A percentile compares a stretch with the other conserved stretches of the same genome.
Evolutionary conservation across 164 flowering plant species (phyloP).

Genomic region (Tinospora cordifolia): DNA sequence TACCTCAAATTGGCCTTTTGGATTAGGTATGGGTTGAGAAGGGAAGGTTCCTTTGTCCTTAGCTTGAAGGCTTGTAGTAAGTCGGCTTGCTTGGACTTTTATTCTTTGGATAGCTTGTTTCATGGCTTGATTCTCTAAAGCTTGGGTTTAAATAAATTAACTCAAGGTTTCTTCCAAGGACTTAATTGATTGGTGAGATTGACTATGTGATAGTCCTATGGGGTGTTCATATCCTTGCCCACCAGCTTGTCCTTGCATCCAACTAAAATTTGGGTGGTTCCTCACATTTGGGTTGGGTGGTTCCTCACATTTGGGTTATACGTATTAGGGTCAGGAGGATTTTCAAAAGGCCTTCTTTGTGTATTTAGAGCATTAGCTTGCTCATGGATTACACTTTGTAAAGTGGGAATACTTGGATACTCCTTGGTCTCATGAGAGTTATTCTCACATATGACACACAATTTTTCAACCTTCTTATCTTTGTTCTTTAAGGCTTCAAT

Average conservation of each 20-base stretch:
- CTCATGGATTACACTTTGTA: not conserved
- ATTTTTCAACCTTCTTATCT: not conserved
- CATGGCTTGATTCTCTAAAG: not conserved
- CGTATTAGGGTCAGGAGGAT: not conserved
- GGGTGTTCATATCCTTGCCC: too few relatives aligned
- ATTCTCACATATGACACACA: conserved; percentile 6
- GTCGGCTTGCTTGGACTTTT: not conserved
- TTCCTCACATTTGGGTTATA: not conserved
- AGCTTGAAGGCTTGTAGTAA: not conserved
- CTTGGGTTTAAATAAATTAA: not conserved
- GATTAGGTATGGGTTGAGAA: not conserved
- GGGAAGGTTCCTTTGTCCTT: not conserved
- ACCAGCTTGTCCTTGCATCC: not conserved
- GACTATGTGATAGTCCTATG: not conserved
- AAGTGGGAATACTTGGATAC: not conserved
- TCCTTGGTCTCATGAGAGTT: not conserved
- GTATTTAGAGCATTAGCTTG: not conserved
- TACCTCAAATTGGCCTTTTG: not conserved
- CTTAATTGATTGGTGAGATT: not conserved
- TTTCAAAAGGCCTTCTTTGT: not conserved
- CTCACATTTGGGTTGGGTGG: too few relatives aligned
- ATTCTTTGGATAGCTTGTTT: too few relatives aligned
- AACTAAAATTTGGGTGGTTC: not conserved
- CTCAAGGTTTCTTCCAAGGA: not conserved
- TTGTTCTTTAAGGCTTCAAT: not conserved